A percentile compares a stretch with the other conserved stretches of the same genome.
Evolutionary conservation across 148 eudicot species (phyloP).

Genomic region (Nepenthes mirabilis): DNA sequence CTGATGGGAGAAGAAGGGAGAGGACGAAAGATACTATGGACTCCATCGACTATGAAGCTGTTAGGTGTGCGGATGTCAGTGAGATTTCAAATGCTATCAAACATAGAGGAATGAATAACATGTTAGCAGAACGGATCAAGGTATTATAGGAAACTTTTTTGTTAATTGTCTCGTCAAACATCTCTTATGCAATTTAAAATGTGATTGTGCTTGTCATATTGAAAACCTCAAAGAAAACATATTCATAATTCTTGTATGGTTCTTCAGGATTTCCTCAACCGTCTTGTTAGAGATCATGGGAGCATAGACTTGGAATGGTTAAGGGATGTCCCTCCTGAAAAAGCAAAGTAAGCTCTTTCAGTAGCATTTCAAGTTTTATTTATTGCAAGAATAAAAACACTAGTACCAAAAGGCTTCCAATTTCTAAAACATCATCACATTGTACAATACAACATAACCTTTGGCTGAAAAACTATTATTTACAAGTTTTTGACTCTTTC

Average conservation of each 20-base stretch:
- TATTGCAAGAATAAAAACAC: not conserved
- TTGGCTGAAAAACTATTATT: not conserved
- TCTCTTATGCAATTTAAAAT: too few species aligned
- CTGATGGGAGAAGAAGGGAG: constrained; percentile 12
- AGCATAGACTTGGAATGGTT: constrained; percentile 77
- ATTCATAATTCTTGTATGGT: constrained; percentile 1
- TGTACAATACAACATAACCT: not conserved
- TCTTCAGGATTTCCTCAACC: constrained; percentile 48
- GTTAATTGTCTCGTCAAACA: not conserved
- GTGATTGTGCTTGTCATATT: not conserved
- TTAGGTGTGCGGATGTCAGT: constrained; percentile 24
- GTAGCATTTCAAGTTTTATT: not conserved
- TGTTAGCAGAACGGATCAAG: constrained; percentile 47
- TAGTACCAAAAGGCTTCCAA: not conserved
- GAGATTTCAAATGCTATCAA: constrained; percentile 31
- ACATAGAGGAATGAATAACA: constrained; percentile 40
- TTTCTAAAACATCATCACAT: not conserved
- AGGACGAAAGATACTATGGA: constrained; percentile 17
- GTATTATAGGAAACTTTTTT: constrained; percentile 13
- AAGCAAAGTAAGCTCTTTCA: constrained; percentile 44
- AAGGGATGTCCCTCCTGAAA: constrained; percentile 45
- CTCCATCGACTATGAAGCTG: constrained; percentile 67
- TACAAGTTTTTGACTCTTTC: not conserved
- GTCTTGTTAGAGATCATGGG: constrained; percentile 47
- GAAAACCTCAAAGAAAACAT: not conserved